Conservation (phyloP, 1,284 basidiomycete species). For the Ceratobasidium sp. region DNA sequence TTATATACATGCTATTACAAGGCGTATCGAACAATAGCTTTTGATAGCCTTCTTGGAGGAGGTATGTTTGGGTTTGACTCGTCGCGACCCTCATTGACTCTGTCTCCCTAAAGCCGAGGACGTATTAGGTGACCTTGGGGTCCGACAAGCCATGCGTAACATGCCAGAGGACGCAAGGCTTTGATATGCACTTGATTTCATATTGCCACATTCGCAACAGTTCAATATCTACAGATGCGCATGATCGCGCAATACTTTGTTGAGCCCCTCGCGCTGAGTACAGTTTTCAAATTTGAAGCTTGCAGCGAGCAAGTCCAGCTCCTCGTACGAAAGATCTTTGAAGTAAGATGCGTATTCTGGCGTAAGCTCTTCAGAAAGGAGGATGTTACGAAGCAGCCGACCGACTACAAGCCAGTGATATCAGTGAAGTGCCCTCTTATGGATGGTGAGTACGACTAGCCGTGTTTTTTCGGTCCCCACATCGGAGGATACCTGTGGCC, state of each 20-base stretch:
- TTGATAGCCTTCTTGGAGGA: constrained; percentile 40
- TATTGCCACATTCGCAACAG: not conserved
- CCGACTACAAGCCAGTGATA: constrained; percentile 48
- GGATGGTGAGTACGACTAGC: not conserved
- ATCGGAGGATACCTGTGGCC: constrained; percentile 47
- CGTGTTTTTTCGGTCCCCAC: constrained; percentile 28
- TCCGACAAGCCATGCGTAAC: constrained; percentile 40
- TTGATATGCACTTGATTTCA: constrained; percentile 4
- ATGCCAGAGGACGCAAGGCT: constrained; percentile 39
- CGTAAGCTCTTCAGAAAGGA: constrained; percentile 68
- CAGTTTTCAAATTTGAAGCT: constrained; percentile 69
- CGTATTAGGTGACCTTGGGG: constrained; percentile 40
- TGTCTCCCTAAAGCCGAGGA: constrained; percentile 35
- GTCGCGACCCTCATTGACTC: not conserved
- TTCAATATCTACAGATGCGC: constrained; percentile 34
- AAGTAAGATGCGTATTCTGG: constrained; percentile 68
- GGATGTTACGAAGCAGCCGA: constrained; percentile 64
- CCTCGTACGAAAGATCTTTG: constrained; percentile 58
- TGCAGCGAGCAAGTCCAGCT: constrained; percentile 65
- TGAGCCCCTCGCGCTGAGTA: constrained; percentile 50
- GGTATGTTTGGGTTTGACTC: constrained; percentile 7
- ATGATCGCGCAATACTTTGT: constrained; percentile 49
- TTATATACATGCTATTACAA: not conserved
- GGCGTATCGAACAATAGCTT: constrained; percentile 38
- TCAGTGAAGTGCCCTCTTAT: not conserved